phyloP scores from a whole-genome alignment of 352 stramenopile species.

The Albugo laibachii region DNA sequence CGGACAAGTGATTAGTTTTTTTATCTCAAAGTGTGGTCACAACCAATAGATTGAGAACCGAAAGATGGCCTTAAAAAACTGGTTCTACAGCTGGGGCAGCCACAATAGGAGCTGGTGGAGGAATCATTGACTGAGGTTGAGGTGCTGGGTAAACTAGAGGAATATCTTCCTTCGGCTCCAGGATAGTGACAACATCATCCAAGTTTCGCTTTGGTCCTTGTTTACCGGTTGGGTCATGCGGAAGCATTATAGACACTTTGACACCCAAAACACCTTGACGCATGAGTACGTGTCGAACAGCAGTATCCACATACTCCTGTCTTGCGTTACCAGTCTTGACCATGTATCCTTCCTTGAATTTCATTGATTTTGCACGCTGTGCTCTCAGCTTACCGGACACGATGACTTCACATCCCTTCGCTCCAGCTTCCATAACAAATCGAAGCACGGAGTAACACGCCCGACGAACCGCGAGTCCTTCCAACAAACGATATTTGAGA shows the following conservation, averaged over 20 bases:
- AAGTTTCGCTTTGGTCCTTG: conserved; percentile 94
- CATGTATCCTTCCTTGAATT: conserved; percentile 99
- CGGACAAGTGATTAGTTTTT: too few relatives aligned
- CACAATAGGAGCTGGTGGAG: not conserved
- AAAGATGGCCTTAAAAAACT: too few relatives aligned
- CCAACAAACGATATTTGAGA: conserved; percentile 99
- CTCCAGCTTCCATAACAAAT: conserved; percentile 98
- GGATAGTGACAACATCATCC: conserved; percentile 97
- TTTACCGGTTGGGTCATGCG: conserved; percentile 94
- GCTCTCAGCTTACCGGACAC: conserved; percentile 98
- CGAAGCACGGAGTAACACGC: conserved; percentile 98
- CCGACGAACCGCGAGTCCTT: conserved; percentile 93
- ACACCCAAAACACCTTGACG: conserved; percentile 98
- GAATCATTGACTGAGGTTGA: conserved; percentile 19
- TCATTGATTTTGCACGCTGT: conserved; percentile 99
- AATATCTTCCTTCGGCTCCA: conserved; percentile 96
- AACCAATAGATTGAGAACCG: too few relatives aligned
- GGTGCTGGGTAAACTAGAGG: conserved; percentile 71
- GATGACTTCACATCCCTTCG: conserved; percentile 98
- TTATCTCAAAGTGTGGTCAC: too few relatives aligned
- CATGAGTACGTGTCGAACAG: conserved; percentile 98
- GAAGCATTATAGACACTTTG: conserved; percentile 98
- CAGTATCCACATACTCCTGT: conserved; percentile 96
- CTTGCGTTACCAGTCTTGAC: conserved; percentile 98
- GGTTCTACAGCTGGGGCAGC: too few relatives aligned